A percentile compares a stretch with the other conserved stretches of the same genome.
These are phyloP conservation scores for Porphyrellus cyaneotinctus DNA, from an alignment of 768 basidiomycete species.

Conservation along the genomic window DNA sequence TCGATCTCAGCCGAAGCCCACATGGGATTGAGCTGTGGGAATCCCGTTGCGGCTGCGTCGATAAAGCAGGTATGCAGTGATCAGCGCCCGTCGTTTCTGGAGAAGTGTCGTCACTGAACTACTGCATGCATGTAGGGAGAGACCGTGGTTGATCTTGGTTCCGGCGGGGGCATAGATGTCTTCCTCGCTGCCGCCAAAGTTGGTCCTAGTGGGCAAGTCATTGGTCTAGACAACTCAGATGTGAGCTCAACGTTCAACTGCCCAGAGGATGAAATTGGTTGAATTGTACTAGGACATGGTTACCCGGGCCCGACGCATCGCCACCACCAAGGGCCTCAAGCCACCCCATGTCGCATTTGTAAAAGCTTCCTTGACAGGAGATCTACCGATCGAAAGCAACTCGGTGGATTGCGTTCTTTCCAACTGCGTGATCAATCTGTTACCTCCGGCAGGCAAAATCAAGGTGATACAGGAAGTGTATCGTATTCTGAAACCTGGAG, in stretches of 20 bases:
- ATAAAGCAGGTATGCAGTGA: slow-evolving; percentile 39
- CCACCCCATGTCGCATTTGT: slow-evolving; percentile 51
- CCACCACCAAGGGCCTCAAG: slow-evolving; percentile 35
- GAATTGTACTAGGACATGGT: slow-evolving; percentile 45
- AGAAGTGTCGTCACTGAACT: neutral
- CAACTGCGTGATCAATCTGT: slow-evolving; percentile 54
- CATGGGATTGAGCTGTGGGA: slow-evolving; percentile 54
- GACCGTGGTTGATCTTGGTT: slow-evolving; percentile 52
- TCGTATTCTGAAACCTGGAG: slow-evolving; percentile 53
- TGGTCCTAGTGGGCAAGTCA: slow-evolving; percentile 44
- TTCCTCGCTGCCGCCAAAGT: slow-evolving; percentile 50
- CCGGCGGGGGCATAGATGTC: slow-evolving; percentile 53
- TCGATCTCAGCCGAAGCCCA: slow-evolving; percentile 42
- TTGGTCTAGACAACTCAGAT: slow-evolving; percentile 52
- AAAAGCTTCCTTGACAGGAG: slow-evolving; percentile 37
- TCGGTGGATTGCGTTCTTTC: slow-evolving; percentile 55
- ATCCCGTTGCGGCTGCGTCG: slow-evolving; percentile 43
- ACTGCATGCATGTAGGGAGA: slow-evolving; percentile 42
- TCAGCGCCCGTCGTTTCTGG: too few relatives aligned
- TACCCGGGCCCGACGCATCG: slow-evolving; percentile 43
- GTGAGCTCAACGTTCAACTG: slow-evolving; percentile 28
- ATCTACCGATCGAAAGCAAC: slow-evolving; percentile 44
- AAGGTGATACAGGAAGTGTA: slow-evolving; percentile 43
- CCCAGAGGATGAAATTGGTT: neutral
- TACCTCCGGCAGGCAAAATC: slow-evolving; percentile 40